A percentile compares a stretch with the other conserved stretches of the same genome.
These are phyloP conservation scores for Dictyostelium firmibasis DNA, from an alignment of 78 protist genomes.

Conservation along the genomic window DNA sequence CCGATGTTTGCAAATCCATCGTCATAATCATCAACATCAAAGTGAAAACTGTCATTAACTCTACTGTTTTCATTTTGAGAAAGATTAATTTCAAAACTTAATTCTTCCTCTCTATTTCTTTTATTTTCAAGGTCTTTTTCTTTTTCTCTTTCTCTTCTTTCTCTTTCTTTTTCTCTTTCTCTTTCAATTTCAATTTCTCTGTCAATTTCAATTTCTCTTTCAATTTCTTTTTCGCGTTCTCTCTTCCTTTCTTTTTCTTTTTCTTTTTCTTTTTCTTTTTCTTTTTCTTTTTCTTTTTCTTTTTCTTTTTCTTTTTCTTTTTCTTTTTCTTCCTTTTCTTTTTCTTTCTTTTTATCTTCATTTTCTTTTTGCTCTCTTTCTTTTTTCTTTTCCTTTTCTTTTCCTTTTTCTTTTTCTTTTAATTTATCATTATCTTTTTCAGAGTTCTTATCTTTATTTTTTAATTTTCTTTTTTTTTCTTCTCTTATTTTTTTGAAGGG, in stretches of 20 bases:
- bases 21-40: background rate
- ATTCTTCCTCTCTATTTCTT: background rate
- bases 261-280: background rate
- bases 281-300: background rate
- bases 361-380: background rate
- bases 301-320: background rate
- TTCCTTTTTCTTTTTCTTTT: background rate
- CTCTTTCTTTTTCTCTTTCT: background rate
- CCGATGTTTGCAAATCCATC: background rate
- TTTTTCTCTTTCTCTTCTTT: background rate
- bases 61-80: background rate
- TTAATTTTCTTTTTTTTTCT: background rate
- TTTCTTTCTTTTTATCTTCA: background rate
- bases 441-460: background rate
- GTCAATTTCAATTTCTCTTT: background rate
- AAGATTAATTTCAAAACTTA: conserved; percentile 1
- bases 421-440: background rate
- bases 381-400: background rate
- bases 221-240: background rate
- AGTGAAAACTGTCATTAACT: background rate
- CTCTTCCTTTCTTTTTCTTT: background rate
- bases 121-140: background rate
- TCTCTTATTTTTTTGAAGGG: background rate
- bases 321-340: background rate
- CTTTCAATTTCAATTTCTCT: background rate